phyloP scores from a whole-genome alignment of 768 basidiomycete species.

The Termitomyces sp. region DNA sequence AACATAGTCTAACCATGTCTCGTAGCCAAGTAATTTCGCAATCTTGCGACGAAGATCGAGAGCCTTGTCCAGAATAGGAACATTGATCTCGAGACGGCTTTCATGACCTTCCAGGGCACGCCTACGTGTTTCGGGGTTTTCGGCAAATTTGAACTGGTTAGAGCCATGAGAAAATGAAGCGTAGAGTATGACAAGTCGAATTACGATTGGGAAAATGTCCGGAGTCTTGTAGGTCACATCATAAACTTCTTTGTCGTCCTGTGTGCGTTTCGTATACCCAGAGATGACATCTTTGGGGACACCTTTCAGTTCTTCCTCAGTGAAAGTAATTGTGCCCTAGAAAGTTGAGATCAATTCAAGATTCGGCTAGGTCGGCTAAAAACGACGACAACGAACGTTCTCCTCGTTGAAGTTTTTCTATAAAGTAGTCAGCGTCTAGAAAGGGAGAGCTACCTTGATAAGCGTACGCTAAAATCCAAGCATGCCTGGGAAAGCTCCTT shows the following conservation, averaged over 20 bases:
- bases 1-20: conserved; percentile 45
- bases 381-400: conserved; percentile 37
- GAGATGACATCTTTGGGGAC: conserved; percentile 76
- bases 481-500: conserved; percentile 74
- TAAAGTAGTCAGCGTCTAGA: background rate
- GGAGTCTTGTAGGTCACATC: conserved; percentile 80
- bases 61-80: conserved; percentile 60
- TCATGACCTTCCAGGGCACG: conserved; percentile 65
- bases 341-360: background rate
- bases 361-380: background rate
- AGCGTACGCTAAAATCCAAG: conserved; percentile 70
- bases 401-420: conserved; percentile 92
- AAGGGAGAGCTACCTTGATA: background rate
- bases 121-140: conserved; percentile 62
- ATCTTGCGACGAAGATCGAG: conserved; percentile 68
- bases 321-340: conserved; percentile 60
- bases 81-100: conserved; percentile 61
- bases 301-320: conserved; percentile 68
- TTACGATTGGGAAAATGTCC: conserved; percentile 74
- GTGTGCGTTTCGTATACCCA: conserved; percentile 65
- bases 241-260: conserved; percentile 52
- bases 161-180: background rate
- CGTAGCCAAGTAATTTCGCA: conserved; percentile 61
- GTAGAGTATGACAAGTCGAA: conserved; percentile 1
- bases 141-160: conserved; percentile 72